Percentiles rank a stretch among this genome's conserved stretches.
Conservation (phyloP, 176 grass and related monocot species). For the Tillandsia fasciculata region DNA sequence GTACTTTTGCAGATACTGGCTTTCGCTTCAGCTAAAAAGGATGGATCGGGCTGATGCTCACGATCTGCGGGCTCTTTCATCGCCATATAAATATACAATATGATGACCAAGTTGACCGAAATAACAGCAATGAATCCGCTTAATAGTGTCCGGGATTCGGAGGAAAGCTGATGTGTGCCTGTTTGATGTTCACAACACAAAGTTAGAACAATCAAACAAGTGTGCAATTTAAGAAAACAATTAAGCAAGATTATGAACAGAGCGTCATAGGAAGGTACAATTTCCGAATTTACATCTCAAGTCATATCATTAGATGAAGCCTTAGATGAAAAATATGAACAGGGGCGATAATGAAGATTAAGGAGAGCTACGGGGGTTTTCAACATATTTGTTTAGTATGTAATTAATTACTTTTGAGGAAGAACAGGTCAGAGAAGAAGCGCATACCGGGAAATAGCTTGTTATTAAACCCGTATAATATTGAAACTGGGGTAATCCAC, state of each 20-base stretch:
- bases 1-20: constrained; percentile 58
- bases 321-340: too few species aligned
- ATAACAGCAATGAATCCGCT: constrained; percentile 87
- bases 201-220: not conserved
- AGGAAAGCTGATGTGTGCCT: constrained; percentile 56
- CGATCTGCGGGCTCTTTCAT: constrained; percentile 53
- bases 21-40: constrained; percentile 75
- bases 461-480: constrained; percentile 75
- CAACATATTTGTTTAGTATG: not conserved
- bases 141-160: constrained; percentile 49
- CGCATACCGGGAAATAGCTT: constrained; percentile 65
- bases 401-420: not conserved
- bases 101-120: constrained; percentile 75
- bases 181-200: constrained; percentile 8
- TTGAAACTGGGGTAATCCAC: constrained; percentile 70
- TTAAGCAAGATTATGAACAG: not conserved
- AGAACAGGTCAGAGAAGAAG: not conserved
- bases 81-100: constrained; percentile 76
- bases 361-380: not conserved
- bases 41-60: constrained; percentile 74
- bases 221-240: not conserved
- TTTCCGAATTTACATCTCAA: not conserved
- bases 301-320: too few species aligned
- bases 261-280: not conserved
- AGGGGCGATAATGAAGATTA: not conserved